Evolutionary conservation across 208 protist species (phyloP), one percentile per base, ranked within the genome.

Genomic region (Cochliopodium minus): DNA sequence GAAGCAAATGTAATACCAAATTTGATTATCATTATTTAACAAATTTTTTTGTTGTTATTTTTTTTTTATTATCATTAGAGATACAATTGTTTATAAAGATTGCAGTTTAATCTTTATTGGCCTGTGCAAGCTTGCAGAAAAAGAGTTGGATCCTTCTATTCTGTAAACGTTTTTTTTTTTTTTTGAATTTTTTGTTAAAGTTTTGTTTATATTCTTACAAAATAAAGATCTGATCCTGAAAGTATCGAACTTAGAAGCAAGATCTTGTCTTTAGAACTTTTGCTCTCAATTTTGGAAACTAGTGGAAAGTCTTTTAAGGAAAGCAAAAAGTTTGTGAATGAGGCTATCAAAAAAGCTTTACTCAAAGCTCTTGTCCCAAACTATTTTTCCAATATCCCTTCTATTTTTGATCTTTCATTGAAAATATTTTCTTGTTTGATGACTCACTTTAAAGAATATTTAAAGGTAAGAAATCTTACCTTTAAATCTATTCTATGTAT

Each of bases 291-390:
- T 26, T 67, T 88, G 15, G 75, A 84, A 28, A 87, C 85, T 62
- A 71, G 76, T 49, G 87, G 88, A 0, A 80, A 77, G 11, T 61
- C 61, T n/a, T 90, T 95, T 62, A 74, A 82, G 35, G 73, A 65
- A 9, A 69, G 61, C 48, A 64, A 0, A 68, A 3, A 39, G 4
- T 38, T n/a, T 32, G 64, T 81, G 35, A 69, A 74, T 47, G 28
- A 9, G 28, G 65, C 64, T 2, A 71, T 83, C 20, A 72, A 74
- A 38, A 34, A 62, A 30, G 64, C 71, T 47, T 64, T 83, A 11
- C 66, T 59, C n/a, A 50, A 62, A 5, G 67, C 73, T 23, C 43
- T 83, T 32, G 22, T 79, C 5, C 66, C 57, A 23, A 83, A 80
- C 62, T 57, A 62, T 32, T 57, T 65, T 4, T 73, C 51, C 10